Evolutionary conservation across 2,329 filamentous ascomycete genomes (phyloP), one percentile per base, ranked within the genome.

Genomic region (Hymenoscyphus albidus): DNA sequence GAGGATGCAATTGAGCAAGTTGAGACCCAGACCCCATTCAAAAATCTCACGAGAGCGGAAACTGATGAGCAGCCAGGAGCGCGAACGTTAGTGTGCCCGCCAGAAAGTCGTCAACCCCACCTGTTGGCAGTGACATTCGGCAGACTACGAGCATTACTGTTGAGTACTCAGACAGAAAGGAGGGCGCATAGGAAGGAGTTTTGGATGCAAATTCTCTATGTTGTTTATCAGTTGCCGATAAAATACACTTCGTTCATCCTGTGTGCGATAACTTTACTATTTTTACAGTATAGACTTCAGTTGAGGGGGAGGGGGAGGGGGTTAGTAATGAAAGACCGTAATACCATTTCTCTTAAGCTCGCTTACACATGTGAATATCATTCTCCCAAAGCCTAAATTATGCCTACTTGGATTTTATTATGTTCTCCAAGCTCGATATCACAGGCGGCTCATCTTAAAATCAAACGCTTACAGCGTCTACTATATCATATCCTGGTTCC

Each of bases 91-190:
- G 31, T 56, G 54, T 56, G 22, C 18, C 54, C 22, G 54, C 54
- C 14, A 56, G 54, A 56, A n/a, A 56, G 3, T 44, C 42, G 42
- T 44, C 42, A 44, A 56, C 32, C 22, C 31, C 18, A 56, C 54
- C 22, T 27, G n/a, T 13, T 27, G 18, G 54, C 54, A 27, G 54
- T 56, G 22, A 56, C 31, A 56, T 56, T 56, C 54, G 54, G 31
- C 54, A 56, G 54, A 56, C 54, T 56, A 56, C 54, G 54, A 56
- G 54, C 14, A 56, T 56, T 35, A 35, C 54, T 56, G 31, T 56
- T 35, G 54, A 56, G 31, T 56, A 56, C 54, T 56, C 54, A 13
- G 54, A 56, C 54, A 56, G 54, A 56, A 27, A 56, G 22, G 1
- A 56, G 54, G 22, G 22, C 54, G 14, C 6, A 35, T 35, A 31